These are phyloP conservation scores for Talaromyces sp. DNA, from an alignment of 2,329 filamentous ascomycete species.

Conservation along the genomic window DNA sequence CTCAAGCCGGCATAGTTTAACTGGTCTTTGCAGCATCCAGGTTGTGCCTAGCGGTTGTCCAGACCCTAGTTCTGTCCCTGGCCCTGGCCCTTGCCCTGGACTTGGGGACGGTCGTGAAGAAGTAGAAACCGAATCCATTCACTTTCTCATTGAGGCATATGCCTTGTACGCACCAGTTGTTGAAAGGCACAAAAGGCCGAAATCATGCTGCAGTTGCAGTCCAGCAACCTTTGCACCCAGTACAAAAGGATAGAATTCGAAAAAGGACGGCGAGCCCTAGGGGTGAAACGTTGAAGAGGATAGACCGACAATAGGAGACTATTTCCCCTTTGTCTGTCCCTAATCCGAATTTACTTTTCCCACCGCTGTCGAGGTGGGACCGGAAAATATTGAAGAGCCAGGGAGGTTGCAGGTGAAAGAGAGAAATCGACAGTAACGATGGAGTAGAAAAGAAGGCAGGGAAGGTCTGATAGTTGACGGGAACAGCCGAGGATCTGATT, in stretches of 20 bases:
- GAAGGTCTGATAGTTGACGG: background rate
- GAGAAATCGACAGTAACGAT: background rate
- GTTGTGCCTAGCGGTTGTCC: background rate
- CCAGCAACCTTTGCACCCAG: background rate
- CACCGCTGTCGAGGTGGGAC: background rate
- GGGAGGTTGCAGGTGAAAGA: background rate
- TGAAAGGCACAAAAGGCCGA: background rate
- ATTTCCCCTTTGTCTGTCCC: background rate
- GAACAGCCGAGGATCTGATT: background rate
- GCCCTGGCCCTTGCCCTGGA: background rate
- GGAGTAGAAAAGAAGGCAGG: background rate
- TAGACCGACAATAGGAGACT: background rate
- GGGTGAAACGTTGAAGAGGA: background rate
- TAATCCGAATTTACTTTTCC: background rate
- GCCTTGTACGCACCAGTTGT: background rate
- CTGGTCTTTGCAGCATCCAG: background rate
- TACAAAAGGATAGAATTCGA: background rate
- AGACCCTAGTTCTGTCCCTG: background rate
- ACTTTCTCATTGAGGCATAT: constrained; percentile 1
- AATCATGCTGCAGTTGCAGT: constrained; percentile 5
- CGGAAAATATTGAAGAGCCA: background rate
- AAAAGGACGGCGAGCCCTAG: background rate
- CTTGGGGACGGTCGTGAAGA: background rate
- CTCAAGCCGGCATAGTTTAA: constrained; percentile 32
- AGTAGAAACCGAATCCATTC: constrained; percentile 2